Evolutionary conservation across 139 green algal species (phyloP).

Genomic region (Chlamydomonas eustigma): DNA sequence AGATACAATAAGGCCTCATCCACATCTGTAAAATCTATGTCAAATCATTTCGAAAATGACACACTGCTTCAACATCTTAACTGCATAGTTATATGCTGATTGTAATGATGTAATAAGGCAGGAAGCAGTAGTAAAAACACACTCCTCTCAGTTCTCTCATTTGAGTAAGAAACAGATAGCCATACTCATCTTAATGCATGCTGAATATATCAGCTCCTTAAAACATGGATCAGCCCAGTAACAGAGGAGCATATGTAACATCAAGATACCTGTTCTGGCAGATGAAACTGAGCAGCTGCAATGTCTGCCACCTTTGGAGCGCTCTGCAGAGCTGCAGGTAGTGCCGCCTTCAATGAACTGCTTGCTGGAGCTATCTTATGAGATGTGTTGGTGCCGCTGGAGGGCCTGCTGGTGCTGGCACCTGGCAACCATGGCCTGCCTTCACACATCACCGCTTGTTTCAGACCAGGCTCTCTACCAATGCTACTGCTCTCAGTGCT

Average conservation of each 20-base stretch:
- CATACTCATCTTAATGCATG: neutral
- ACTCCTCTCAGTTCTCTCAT: neutral
- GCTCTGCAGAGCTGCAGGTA: neutral
- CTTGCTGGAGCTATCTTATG: neutral
- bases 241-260: neutral
- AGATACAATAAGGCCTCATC: neutral
- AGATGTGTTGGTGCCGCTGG: neutral
- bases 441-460: neutral
- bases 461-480: neutral
- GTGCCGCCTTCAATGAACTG: neutral
- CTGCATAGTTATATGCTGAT: no score
- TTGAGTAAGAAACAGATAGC: neutral
- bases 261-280: neutral
- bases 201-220: neutral
- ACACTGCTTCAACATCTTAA: no score
- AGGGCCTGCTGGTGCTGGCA: neutral
- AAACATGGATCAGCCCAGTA: neutral
- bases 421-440: neutral
- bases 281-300: neutral
- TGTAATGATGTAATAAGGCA: neutral
- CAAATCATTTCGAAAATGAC: no score
- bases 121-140: neutral
- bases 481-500: neutral
- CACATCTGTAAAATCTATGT: neutral
- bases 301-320: neutral